A percentile compares a stretch with the other conserved stretches of the same genome.
Conservation (phyloP, 805 yeast genomes). For the Ogataea pilisensis region DNA sequence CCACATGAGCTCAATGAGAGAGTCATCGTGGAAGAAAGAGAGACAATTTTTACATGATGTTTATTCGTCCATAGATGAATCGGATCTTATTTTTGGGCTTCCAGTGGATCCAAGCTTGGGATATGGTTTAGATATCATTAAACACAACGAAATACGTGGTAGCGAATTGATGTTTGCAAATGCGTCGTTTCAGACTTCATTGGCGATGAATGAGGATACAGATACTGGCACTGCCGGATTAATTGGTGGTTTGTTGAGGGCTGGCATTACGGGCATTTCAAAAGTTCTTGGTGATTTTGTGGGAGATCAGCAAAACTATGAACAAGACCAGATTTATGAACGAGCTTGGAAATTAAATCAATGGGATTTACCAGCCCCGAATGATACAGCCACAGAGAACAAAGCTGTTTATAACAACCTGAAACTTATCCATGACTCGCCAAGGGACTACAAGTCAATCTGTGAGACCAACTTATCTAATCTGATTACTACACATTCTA, state of each 20-base stretch:
- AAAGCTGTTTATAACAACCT: conserved; percentile 50
- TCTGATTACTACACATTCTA: conserved; percentile 8
- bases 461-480: conserved; percentile 24
- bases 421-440: conserved; percentile 41
- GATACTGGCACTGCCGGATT: conserved; percentile 13
- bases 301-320: conserved; percentile 2
- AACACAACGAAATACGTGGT: conserved; percentile 21
- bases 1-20: conserved; percentile 12
- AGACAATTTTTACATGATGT: conserved; percentile 29
- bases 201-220: conserved; percentile 5
- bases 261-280: conserved; percentile 59
- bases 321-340: conserved; percentile 36
- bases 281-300: conserved; percentile 29
- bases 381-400: conserved; percentile 33
- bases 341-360: conserved; percentile 74
- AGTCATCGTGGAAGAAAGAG: conserved; percentile 13
- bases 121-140: conserved; percentile 44
- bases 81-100: conserved; percentile 62
- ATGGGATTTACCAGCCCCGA: conserved; percentile 68
- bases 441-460: conserved; percentile 9
- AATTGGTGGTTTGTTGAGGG: conserved; percentile 37
- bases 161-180: conserved; percentile 46
- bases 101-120: conserved; percentile 54
- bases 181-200: conserved; percentile 50
- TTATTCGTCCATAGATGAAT: conserved; percentile 53